phyloP scores from a whole-genome alignment of 2,329 filamentous ascomycete species.

The Pseudopithomyces chartarum region DNA sequence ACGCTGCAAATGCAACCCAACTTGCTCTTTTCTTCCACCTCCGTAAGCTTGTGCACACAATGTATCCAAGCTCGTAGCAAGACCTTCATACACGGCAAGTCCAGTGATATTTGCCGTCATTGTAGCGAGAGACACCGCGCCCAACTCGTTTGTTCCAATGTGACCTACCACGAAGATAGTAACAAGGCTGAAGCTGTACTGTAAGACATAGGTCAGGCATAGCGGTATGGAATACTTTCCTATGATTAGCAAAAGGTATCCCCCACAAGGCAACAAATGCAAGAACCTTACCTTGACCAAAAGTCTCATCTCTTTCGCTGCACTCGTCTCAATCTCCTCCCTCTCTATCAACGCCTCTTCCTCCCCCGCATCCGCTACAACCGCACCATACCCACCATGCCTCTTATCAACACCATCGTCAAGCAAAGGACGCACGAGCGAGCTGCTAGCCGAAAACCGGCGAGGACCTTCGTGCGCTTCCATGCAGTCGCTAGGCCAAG shows the following conservation, averaged over 20 bases:
- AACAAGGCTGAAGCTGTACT: slow-evolving; percentile 59
- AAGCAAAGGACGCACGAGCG: slow-evolving; percentile 27
- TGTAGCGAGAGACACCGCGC: slow-evolving; percentile 57
- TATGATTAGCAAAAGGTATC: not conserved
- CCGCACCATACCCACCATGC: slow-evolving; percentile 33
- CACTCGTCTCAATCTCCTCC: slow-evolving; percentile 29
- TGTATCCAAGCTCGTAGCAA: slow-evolving; percentile 58
- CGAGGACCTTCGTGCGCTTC: slow-evolving; percentile 35
- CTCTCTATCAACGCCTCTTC: slow-evolving; percentile 32
- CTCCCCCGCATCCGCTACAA: slow-evolving; percentile 28
- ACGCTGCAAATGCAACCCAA: slow-evolving; percentile 59
- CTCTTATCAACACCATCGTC: slow-evolving; percentile 22
- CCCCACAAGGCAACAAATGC: not conserved
- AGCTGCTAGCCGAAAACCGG: slow-evolving; percentile 35
- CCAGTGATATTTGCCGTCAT: slow-evolving; percentile 62
- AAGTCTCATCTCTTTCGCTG: slow-evolving; percentile 36
- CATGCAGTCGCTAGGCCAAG: slow-evolving; percentile 22
- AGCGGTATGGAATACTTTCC: slow-evolving; percentile 53
- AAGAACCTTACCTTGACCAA: slow-evolving; percentile 24
- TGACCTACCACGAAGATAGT: slow-evolving; percentile 60
- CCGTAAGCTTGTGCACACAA: slow-evolving; percentile 59
- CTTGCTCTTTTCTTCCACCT: slow-evolving; percentile 52
- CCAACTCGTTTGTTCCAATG: slow-evolving; percentile 58
- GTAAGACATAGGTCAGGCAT: slow-evolving; percentile 59
- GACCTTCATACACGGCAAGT: slow-evolving; percentile 56